Conservation (phyloP, 352 stramenopile genomes). For the Pythium angustatum region DNA sequence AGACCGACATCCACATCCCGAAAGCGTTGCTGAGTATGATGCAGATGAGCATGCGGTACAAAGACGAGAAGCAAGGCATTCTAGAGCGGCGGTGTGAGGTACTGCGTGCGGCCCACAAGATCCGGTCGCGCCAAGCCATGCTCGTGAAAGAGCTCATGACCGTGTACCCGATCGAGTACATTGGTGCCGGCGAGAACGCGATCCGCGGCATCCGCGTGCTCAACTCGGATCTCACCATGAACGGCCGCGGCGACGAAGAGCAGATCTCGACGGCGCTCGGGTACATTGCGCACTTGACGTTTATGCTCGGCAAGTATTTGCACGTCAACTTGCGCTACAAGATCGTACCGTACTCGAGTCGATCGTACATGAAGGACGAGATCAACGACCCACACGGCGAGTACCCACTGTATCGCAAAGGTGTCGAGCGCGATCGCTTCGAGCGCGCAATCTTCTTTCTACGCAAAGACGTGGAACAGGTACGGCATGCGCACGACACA, state of each 20-base stretch:
- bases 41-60: conserved; percentile 84
- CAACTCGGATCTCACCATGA: conserved; percentile 66
- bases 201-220: conserved; percentile 79
- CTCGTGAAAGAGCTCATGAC: conserved; percentile 72
- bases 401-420: conserved; percentile 83
- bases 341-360: conserved; percentile 77
- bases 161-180: conserved; percentile 86
- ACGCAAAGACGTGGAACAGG: conserved; percentile 83
- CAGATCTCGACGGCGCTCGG: conserved; percentile 81
- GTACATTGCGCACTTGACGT: conserved; percentile 86
- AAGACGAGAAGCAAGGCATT: conserved; percentile 80
- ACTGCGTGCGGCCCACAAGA: conserved; percentile 77
- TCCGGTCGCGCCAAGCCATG: conserved; percentile 76
- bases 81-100: conserved; percentile 75
- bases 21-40: conserved; percentile 77
- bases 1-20: conserved; percentile 80
- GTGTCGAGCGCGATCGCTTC: conserved; percentile 72
- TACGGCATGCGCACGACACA: conserved; percentile 17
- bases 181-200: conserved; percentile 75
- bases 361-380: conserved; percentile 83
- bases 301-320: conserved; percentile 89
- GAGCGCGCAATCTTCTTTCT: conserved; percentile 80
- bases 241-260: conserved; percentile 68
- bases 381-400: conserved; percentile 81
- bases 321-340: conserved; percentile 84